Conservation (phyloP, 805 yeast genomes). For the Schwanniomyces vanrijiae region DNA sequence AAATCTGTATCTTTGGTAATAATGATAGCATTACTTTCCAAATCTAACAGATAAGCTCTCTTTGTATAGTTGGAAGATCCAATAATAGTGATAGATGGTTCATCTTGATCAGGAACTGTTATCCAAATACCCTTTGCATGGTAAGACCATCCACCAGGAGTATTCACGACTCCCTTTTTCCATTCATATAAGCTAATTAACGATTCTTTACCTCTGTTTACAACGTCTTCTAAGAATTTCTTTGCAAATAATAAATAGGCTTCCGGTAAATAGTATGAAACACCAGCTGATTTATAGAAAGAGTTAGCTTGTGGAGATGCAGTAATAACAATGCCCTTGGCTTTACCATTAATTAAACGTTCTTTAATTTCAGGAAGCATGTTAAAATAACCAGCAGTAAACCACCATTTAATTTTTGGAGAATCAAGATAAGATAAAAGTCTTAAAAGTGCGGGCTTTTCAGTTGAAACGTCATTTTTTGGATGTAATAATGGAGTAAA, state of each 20-base stretch:
- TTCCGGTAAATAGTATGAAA: slow-evolving; percentile 78
- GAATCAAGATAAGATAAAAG: slow-evolving; percentile 58
- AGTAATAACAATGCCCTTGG: slow-evolving; percentile 73
- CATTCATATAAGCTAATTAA: slow-evolving; percentile 72
- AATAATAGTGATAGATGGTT: slow-evolving; percentile 74
- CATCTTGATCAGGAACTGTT: slow-evolving; percentile 50
- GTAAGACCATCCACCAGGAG: slow-evolving; percentile 90
- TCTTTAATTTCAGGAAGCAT: slow-evolving; percentile 73
- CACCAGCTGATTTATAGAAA: slow-evolving; percentile 80
- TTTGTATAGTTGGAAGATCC: slow-evolving; percentile 95
- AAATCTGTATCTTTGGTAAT: slow-evolving; percentile 67
- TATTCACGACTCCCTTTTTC: slow-evolving; percentile 82
- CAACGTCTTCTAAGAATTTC: slow-evolving; percentile 58
- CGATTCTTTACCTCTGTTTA: slow-evolving; percentile 36
- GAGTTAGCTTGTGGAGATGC: slow-evolving; percentile 96
- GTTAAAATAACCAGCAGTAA: slow-evolving; percentile 97
- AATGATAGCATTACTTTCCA: slow-evolving; percentile 83
- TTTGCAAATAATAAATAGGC: slow-evolving; percentile 81
- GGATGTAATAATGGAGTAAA: slow-evolving; percentile 75
- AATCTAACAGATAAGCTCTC: slow-evolving; percentile 82
- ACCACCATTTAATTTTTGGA: slow-evolving; percentile 66
- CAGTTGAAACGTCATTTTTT: slow-evolving; percentile 69
- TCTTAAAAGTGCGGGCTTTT: slow-evolving; percentile 66
- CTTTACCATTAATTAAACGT: slow-evolving; percentile 55
- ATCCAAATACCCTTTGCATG: slow-evolving; percentile 98